A percentile compares a stretch with the other conserved stretches of the same genome.
Conservation (phyloP, 1,284 basidiomycete genomes). For the Ganoderma meredithae region DNA sequence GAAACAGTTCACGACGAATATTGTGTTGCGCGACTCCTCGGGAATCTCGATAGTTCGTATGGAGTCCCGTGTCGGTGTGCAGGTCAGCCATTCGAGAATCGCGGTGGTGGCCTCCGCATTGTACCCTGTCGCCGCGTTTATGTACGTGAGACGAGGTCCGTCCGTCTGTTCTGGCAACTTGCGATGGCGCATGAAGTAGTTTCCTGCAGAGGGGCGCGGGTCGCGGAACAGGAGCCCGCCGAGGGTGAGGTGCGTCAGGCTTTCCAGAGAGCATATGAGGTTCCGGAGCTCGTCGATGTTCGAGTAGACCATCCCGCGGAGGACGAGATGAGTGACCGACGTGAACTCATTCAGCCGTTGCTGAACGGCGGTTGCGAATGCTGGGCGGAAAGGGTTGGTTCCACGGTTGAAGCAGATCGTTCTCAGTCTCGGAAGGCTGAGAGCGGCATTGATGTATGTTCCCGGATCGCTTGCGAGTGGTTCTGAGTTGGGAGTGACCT, state of each 20-base stretch:
- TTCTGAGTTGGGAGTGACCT: not conserved
- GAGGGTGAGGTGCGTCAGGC: conserved; percentile 5
- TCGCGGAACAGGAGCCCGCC: not conserved
- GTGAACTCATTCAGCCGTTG: not conserved
- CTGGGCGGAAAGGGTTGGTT: not conserved
- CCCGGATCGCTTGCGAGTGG: not conserved
- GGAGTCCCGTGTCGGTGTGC: conserved; percentile 5
- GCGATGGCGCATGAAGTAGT: conserved; percentile 4
- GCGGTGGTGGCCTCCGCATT: conserved; percentile 1
- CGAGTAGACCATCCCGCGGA: conserved; percentile 1
- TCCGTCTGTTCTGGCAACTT: not conserved
- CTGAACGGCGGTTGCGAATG: not conserved
- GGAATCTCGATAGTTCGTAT: conserved; percentile 6
- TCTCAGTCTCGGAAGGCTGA: conserved; percentile 7
- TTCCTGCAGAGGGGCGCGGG: not conserved
- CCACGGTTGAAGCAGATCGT: not conserved
- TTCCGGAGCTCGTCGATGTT: not conserved
- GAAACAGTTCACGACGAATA: conserved; percentile 4
- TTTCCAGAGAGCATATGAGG: conserved; percentile 6
- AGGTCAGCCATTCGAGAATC: not conserved
- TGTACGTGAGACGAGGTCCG: conserved; percentile 9
- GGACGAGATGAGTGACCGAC: conserved; percentile 1
- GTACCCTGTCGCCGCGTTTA: not conserved
- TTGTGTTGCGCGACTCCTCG: conserved; percentile 1
- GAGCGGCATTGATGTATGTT: not conserved